Percentiles rank a stretch among this genome's conserved stretches.
Conservation (phyloP, 78 protist species). For the Polysphondylium violaceum region DNA sequence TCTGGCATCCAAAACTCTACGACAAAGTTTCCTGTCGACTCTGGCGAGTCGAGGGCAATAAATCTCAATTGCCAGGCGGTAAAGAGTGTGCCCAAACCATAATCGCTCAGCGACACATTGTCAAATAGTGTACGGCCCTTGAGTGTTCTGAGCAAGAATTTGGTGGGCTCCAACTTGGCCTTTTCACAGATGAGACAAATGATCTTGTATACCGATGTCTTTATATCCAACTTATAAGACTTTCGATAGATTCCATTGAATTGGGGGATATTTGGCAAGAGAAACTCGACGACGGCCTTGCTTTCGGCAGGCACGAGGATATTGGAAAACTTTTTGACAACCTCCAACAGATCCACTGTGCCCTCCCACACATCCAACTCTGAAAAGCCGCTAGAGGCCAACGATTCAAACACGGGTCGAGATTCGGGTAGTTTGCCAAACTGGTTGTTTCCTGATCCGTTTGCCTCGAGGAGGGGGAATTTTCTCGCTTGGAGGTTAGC, state of each 20-base stretch:
- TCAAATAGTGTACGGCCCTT: constrained; percentile 66
- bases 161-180: constrained; percentile 19
- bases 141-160: constrained; percentile 45
- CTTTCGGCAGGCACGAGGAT: constrained; percentile 49
- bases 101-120: constrained; percentile 11
- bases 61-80: constrained; percentile 72
- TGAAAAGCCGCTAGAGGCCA: constrained; percentile 45
- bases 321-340: constrained; percentile 16
- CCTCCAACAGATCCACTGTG: constrained; percentile 56
- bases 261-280: constrained; percentile 17
- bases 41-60: constrained; percentile 47
- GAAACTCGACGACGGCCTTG: constrained; percentile 50
- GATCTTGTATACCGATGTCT: constrained; percentile 50
- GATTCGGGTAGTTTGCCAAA: constrained; percentile 65
- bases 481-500: constrained; percentile 25
- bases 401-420: constrained; percentile 53
- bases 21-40: constrained; percentile 60
- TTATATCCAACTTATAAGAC: constrained; percentile 55
- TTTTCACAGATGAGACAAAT: constrained; percentile 69
- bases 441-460: not conserved
- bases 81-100: constrained; percentile 55
- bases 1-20: constrained; percentile 63
- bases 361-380: constrained; percentile 77
- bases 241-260: constrained; percentile 73
- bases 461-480: constrained; percentile 25